These are phyloP conservation scores for Umbelopsis sp. DNA, from an alignment of 192 early-diverging fungal genomes.

Conservation along the genomic window DNA sequence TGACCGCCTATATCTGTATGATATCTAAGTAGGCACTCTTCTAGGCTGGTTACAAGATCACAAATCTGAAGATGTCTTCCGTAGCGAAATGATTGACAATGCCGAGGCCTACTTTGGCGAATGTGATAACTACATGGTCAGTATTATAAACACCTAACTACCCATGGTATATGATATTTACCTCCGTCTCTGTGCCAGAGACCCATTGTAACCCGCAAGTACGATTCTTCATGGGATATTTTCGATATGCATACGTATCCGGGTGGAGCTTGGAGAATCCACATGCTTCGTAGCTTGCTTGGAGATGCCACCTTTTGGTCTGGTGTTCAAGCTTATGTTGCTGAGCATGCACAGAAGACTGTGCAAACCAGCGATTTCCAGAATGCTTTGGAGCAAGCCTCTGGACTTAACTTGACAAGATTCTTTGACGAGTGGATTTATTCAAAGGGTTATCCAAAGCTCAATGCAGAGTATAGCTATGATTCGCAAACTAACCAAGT, in stretches of 20 bases:
- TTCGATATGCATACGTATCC: conserved; percentile 60
- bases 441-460: conserved; percentile 61
- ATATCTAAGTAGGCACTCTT: not conserved
- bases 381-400: conserved; percentile 51
- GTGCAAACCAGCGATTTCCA: conserved; percentile 59
- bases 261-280: conserved; percentile 52
- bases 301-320: conserved; percentile 54
- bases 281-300: conserved; percentile 53
- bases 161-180: not conserved
- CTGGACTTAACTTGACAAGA: conserved; percentile 57
- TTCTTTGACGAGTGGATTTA: conserved; percentile 76
- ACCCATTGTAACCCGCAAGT: conserved; percentile 53
- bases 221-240: conserved; percentile 53
- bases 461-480: conserved; percentile 56
- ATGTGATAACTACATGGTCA: conserved; percentile 29
- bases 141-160: not conserved
- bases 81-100: conserved; percentile 36
- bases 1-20: conserved; percentile 14
- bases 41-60: conserved; percentile 43
- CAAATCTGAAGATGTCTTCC: conserved; percentile 37
- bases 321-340: conserved; percentile 48
- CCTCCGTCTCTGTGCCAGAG: conserved; percentile 42
- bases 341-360: conserved; percentile 37
- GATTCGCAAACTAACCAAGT: conserved; percentile 61
- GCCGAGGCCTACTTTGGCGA: conserved; percentile 30